These are phyloP conservation scores for Starmera quercuum DNA, from an alignment of 805 yeast species.

Conservation along the genomic window DNA sequence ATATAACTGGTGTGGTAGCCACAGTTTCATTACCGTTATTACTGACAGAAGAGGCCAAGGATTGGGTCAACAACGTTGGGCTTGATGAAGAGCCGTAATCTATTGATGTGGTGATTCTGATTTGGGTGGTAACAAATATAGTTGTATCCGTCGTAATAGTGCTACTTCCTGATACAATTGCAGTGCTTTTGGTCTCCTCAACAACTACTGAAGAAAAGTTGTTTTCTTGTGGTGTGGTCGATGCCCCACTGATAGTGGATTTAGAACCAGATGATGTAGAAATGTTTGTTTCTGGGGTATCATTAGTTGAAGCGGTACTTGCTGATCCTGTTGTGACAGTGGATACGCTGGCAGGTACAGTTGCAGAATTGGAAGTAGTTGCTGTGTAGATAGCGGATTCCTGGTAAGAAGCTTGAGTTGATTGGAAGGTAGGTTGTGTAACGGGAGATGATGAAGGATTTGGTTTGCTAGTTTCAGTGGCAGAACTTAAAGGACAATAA, in stretches of 20 bases:
- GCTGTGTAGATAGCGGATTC: background rate
- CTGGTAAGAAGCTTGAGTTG: background rate
- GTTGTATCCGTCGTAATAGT: background rate
- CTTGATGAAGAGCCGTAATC: background rate
- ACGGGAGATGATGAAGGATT: constrained; percentile 10
- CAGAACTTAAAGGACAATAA: constrained; percentile 22
- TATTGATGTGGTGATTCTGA: background rate
- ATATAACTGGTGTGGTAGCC: constrained; percentile 18
- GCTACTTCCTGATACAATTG: background rate
- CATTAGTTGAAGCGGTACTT: background rate
- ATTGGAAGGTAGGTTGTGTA: background rate
- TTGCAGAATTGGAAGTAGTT: constrained; percentile 4
- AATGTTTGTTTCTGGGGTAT: background rate
- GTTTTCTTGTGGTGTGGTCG: too few species aligned
- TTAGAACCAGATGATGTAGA: background rate
- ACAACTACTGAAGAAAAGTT: too few species aligned
- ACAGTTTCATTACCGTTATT: constrained; percentile 8
- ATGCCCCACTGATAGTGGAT: too few species aligned
- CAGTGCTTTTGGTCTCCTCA: too few species aligned
- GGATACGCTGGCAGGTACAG: constrained; percentile 1
- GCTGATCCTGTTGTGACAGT: constrained; percentile 4
- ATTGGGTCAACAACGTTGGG: background rate
- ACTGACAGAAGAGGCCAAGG: background rate
- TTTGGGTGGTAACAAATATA: background rate
- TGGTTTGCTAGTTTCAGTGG: constrained; percentile 12